Evolutionary conservation across 2,329 filamentous ascomycete species (phyloP).

Genomic region (Ophiostoma perfectum): DNA sequence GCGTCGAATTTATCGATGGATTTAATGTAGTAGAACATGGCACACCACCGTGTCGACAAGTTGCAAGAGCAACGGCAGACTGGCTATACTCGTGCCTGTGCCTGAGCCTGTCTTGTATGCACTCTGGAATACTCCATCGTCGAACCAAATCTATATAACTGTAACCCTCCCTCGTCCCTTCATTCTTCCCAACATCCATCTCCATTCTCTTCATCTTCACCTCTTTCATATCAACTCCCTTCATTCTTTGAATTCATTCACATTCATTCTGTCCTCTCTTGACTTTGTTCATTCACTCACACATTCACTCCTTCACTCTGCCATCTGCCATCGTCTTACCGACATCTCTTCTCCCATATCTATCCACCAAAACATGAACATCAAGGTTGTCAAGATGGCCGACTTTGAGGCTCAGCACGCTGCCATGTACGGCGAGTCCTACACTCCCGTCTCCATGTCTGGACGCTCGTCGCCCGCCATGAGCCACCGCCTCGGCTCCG

Average conservation of each 20-base stretch:
- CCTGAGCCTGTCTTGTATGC: background rate
- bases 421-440: conserved; percentile 32
- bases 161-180: conserved; percentile 21
- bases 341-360: background rate
- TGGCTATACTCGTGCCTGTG: background rate
- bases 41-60: background rate
- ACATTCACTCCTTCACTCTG: background rate
- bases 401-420: conserved; percentile 36
- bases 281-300: background rate
- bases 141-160: conserved; percentile 18
- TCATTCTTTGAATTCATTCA: conserved; percentile 14
- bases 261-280: conserved; percentile 10
- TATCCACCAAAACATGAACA: conserved; percentile 29
- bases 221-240: conserved; percentile 9
- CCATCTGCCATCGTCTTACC: background rate
- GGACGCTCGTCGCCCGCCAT: conserved; percentile 41
- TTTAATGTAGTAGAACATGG: background rate
- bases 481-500: conserved; percentile 28
- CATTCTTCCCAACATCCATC: conserved; percentile 21
- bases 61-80: conserved; percentile 2
- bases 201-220: conserved; percentile 5
- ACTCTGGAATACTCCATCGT: conserved; percentile 7
- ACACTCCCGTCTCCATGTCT: conserved; percentile 38
- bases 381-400: conserved; percentile 36
- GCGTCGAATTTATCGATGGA: conserved; percentile 1